Percentiles rank a stretch among this genome's conserved stretches.
phyloP scores from a whole-genome alignment of 2,329 filamentous ascomycete species.

The Lomentospora prolificans region DNA sequence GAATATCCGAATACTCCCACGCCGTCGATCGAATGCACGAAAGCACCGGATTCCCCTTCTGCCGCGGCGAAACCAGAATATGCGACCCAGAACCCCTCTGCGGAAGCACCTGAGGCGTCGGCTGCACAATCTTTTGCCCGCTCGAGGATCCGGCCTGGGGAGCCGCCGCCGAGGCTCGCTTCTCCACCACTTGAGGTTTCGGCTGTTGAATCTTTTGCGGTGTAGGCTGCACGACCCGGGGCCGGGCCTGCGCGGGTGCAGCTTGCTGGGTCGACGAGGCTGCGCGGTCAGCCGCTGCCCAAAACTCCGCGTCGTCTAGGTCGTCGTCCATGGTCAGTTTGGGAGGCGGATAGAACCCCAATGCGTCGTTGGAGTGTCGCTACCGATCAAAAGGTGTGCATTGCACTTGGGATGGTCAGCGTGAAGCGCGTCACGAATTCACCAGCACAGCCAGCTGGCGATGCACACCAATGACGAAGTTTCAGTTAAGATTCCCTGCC shows the following conservation, averaged over 20 bases:
- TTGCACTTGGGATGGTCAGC: no score
- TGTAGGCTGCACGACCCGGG: background rate
- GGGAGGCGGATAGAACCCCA: background rate
- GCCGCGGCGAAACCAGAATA: constrained; percentile 81
- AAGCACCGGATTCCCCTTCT: constrained; percentile 91
- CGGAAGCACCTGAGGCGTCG: constrained; percentile 76
- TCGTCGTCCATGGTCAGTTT: constrained; percentile 12
- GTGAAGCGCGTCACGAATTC: no score
- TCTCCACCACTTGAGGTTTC: background rate
- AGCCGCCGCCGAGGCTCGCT: background rate
- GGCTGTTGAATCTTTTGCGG: background rate
- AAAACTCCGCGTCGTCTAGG: constrained; percentile 13
- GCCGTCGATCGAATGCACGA: constrained; percentile 70
- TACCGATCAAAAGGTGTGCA: background rate
- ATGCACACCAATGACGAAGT: no score
- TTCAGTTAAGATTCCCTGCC: no score
- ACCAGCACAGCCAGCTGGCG: no score
- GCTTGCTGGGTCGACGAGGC: background rate
- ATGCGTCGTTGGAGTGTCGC: no score
- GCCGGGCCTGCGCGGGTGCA: background rate
- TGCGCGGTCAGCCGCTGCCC: constrained; percentile 8
- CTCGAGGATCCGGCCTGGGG: constrained; percentile 22
- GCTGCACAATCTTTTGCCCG: constrained; percentile 62
- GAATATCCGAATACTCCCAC: constrained; percentile 98
- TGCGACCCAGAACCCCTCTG: constrained; percentile 56